These are phyloP conservation scores for Suhomyces sp. DNA, from an alignment of 805 yeast species.

Conservation along the genomic window DNA sequence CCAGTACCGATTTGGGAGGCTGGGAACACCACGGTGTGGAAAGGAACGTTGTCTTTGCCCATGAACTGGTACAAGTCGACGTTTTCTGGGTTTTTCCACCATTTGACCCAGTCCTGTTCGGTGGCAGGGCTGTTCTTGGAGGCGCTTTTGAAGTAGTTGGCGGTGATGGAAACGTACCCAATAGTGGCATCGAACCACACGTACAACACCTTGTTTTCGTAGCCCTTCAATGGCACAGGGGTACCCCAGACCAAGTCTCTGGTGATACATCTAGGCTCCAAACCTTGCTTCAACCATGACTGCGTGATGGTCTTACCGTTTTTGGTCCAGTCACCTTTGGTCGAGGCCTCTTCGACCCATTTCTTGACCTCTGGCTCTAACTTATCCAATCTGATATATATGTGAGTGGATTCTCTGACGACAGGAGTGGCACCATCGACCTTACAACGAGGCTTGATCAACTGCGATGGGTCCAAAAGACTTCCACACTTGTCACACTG, in stretches of 20 bases:
- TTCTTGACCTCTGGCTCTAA: slow-evolving; percentile 69
- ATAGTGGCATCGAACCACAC: slow-evolving; percentile 99
- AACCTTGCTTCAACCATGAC: slow-evolving; percentile 92
- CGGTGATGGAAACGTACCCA: slow-evolving; percentile 95
- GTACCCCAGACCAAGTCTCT: slow-evolving; percentile 98
- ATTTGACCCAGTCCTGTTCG: slow-evolving; percentile 62
- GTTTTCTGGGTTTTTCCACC: slow-evolving; percentile 95
- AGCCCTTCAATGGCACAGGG: slow-evolving; percentile 89
- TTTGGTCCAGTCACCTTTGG: slow-evolving; percentile 84
- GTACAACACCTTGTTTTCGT: slow-evolving; percentile 84
- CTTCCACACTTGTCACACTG: slow-evolving; percentile 97
- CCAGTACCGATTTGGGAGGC: slow-evolving; percentile 84
- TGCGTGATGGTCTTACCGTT: slow-evolving; percentile 86
- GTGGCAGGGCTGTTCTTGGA: slow-evolving; percentile 4
- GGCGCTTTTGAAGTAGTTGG: slow-evolving; percentile 61
- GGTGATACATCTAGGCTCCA: slow-evolving; percentile 92
- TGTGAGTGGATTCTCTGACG: slow-evolving; percentile 77
- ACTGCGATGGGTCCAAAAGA: slow-evolving; percentile 86
- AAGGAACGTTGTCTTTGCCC: slow-evolving; percentile 99
- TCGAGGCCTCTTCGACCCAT: slow-evolving; percentile 71
- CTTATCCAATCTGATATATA: slow-evolving; percentile 79
- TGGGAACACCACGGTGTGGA: slow-evolving; percentile 98
- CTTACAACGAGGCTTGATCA: slow-evolving; percentile 94
- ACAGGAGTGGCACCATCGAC: slow-evolving; percentile 81
- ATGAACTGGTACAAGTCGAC: slow-evolving; percentile 91